Evolutionary conservation across 2,329 filamentous ascomycete species (phyloP).

Genomic region (Hypoxylon rubiginosum): DNA sequence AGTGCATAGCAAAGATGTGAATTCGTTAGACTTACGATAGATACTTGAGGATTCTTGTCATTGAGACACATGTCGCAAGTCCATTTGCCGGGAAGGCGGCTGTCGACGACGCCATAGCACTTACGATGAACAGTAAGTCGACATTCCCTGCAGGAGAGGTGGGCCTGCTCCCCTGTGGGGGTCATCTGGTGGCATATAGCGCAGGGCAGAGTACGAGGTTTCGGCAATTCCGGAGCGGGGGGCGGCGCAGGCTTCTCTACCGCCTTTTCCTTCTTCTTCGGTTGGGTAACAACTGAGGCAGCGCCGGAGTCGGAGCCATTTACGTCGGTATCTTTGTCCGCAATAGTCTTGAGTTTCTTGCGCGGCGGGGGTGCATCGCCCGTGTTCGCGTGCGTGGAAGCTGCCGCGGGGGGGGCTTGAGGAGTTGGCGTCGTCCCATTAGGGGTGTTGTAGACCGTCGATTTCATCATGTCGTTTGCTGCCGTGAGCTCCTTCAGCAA

Average conservation of each 20-base stretch:
- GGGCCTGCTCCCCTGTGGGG: constrained; percentile 73
- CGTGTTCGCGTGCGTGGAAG: constrained; percentile 47
- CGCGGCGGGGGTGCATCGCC: constrained; percentile 69
- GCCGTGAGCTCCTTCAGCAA: constrained; percentile 79
- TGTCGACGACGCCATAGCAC: constrained; percentile 88
- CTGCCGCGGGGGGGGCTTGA: constrained; percentile 51
- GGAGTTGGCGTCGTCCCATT: constrained; percentile 47
- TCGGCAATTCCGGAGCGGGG: constrained; percentile 80
- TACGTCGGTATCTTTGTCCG: constrained; percentile 66
- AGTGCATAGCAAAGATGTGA: constrained; percentile 8
- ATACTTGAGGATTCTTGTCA: constrained; percentile 90
- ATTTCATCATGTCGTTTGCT: constrained; percentile 71
- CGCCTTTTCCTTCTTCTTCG: constrained; percentile 73
- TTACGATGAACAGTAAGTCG: constrained; percentile 90
- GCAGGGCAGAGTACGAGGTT: constrained; percentile 83
- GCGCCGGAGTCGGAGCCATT: constrained; percentile 61
- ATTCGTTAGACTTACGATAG: constrained; percentile 74
- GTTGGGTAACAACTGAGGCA: constrained; percentile 56
- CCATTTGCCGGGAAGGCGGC: constrained; percentile 83
- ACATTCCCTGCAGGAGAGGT: constrained; percentile 87
- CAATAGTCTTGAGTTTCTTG: constrained; percentile 73
- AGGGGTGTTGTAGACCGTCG: constrained; percentile 57
- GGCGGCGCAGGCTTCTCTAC: constrained; percentile 73
- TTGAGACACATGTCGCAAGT: constrained; percentile 96
- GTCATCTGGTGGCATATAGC: constrained; percentile 85